Evolutionary conservation across 2,329 filamentous ascomycete genomes (phyloP).

Genomic region (Aspergillus tamarii): DNA sequence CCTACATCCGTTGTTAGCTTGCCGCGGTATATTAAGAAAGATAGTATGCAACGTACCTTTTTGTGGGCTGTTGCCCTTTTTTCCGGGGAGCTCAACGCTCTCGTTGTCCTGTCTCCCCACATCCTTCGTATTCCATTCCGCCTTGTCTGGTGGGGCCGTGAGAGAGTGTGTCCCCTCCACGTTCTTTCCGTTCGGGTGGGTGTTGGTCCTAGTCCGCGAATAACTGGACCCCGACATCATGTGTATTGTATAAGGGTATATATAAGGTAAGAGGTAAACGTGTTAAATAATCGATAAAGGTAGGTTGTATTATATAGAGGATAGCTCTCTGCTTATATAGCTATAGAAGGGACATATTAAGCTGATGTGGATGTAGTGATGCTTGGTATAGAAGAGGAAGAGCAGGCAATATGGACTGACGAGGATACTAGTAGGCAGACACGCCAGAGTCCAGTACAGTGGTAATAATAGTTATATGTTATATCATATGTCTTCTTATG

Average conservation of each 20-base stretch:
- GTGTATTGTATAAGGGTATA: background rate
- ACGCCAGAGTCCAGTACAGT: background rate
- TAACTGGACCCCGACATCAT: background rate
- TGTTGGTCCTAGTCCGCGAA: background rate
- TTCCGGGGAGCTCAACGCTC: background rate
- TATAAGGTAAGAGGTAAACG: background rate
- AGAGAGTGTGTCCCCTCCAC: background rate
- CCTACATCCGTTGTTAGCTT: background rate
- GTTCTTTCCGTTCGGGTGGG: background rate
- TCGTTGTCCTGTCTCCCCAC: background rate
- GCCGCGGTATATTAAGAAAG: background rate
- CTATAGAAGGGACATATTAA: background rate
- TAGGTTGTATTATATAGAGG: background rate
- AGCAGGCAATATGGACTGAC: background rate
- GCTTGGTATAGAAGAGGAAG: background rate
- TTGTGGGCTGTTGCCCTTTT: background rate
- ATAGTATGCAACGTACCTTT: background rate
- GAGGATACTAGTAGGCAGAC: background rate
- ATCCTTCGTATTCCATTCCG: background rate
- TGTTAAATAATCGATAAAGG: background rate
- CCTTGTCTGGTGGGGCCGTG: background rate
- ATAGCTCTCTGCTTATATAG: background rate
- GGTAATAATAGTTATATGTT: too few species aligned
- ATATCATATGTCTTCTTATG: background rate
- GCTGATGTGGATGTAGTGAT: too few species aligned